Evolutionary conservation across 345 rosid genomes (phyloP).

Genomic region (Erucastrum elatum): DNA sequence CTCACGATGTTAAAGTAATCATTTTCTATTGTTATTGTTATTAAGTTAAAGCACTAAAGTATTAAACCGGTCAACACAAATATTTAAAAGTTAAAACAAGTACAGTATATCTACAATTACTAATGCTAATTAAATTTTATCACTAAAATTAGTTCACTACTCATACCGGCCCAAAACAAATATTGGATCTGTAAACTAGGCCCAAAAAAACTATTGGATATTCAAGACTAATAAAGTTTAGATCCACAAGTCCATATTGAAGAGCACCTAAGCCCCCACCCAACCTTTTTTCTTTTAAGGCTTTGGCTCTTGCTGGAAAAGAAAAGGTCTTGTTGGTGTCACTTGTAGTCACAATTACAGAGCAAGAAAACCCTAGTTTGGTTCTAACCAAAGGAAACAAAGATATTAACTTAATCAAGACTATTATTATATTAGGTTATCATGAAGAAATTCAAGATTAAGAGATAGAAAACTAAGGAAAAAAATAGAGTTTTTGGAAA

Average conservation of each 20-base stretch:
- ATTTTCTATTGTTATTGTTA: not conserved
- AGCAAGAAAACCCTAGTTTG: not conserved
- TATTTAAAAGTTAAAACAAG: too few species aligned
- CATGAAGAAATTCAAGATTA: not conserved
- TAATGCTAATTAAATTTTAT: too few species aligned
- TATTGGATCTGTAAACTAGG: not conserved
- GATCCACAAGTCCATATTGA: not conserved
- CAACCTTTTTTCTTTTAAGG: not conserved
- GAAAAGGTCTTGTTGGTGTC: not conserved
- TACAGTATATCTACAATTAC: too few species aligned
- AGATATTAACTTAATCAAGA: not conserved
- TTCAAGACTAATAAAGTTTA: not conserved
- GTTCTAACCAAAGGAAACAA: not conserved
- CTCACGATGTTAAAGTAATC: not conserved
- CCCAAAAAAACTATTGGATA: not conserved
- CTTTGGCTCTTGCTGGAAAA: not conserved
- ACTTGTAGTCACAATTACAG: not conserved
- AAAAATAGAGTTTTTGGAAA: not conserved
- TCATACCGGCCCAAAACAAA: conserved; percentile 14
- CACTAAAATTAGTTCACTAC: not conserved
- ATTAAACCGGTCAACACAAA: not conserved
- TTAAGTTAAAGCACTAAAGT: not conserved
- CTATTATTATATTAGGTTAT: not conserved
- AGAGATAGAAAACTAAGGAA: not conserved
- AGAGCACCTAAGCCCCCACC: not conserved